Conservation (phyloP, 2,329 filamentous ascomycete species). For the Colletotrichum aenigma region DNA sequence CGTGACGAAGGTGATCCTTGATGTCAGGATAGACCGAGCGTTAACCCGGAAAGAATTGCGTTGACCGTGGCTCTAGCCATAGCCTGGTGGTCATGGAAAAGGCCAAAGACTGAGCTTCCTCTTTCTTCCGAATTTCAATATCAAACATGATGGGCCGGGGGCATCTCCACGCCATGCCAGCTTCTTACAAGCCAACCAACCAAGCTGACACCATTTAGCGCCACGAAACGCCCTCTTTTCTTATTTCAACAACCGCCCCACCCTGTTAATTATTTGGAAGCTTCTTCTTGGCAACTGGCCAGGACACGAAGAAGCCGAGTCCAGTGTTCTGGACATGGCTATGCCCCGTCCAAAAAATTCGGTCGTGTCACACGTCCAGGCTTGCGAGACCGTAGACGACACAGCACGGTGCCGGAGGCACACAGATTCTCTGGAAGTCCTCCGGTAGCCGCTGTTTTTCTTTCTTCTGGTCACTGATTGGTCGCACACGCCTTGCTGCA, state of each 20-base stretch:
- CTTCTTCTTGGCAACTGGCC: background rate
- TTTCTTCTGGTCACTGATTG: conserved; percentile 1
- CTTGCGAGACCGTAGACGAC: background rate
- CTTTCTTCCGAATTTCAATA: background rate
- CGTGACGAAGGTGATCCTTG: background rate
- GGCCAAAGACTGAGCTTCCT: background rate
- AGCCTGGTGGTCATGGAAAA: background rate
- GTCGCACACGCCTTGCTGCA: conserved; percentile 20
- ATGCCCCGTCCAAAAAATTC: background rate
- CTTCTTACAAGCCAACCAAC: background rate
- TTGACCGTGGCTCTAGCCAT: background rate
- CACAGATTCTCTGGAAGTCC: background rate
- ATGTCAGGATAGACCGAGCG: background rate
- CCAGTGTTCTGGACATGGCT: background rate
- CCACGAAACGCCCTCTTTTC: conserved; percentile 18
- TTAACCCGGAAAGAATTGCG: background rate
- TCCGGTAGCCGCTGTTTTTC: background rate
- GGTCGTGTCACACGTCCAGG: background rate
- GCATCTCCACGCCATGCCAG: background rate
- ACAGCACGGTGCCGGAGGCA: background rate
- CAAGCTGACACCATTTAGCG: background rate
- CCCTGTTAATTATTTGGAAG: conserved; percentile 9
- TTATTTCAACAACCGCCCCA: conserved; percentile 13
- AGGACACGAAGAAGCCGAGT: background rate
- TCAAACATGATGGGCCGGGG: background rate